Evolutionary conservation across 208 protist species (phyloP), one percentile per base, ranked within the genome.

Genomic region (Zelonia costaricensis): DNA sequence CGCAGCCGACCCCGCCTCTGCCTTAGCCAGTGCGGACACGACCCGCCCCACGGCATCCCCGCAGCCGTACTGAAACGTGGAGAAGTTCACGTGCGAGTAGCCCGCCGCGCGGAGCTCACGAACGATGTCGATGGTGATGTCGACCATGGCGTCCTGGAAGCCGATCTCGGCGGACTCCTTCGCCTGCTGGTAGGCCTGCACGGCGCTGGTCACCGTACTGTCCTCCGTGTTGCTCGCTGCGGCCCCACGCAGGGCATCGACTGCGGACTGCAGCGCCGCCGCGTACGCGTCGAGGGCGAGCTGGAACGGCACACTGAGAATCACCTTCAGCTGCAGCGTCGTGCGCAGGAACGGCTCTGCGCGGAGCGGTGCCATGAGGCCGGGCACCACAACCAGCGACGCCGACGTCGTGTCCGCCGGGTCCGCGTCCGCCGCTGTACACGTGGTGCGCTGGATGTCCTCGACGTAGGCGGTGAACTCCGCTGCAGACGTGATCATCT

Each of bases 1-100:
- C 45, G 13, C 20, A 16, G 23, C 45, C 0, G 7, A 49, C 49
- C 16, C 5, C 49, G 35, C 28, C 49, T 38, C 31, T 13, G 20
- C 49, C 51, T 55, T 58, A 23, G 47, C 39, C 25, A 82, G 45
- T 16, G 54, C 20, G 16, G 53, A 36, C 18, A 70, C 65, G 12
- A 80, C 71, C 15, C 55, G 71, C 10, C 62, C 64, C 8, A 86
- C 18, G 1, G 62, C 52, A 23, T 62, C 56, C 9, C 62, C 62
- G 33, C 67, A 73, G 13, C 48, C 67, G 52, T 78, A 81, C 40
- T 61, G 64, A 40, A 79, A 82, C 8, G 65, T 48, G 15, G 75
- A 72, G 54, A 82, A 77, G 56, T 82, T 72, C 16, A 82, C 16
- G 36, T 72, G 67, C 25, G 53, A 28, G 62, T 78, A 73, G 18